Percentiles rank a stretch among this genome's conserved stretches.
Conservation (phyloP, 306 rosid species). For the Quercus engelmannii region DNA sequence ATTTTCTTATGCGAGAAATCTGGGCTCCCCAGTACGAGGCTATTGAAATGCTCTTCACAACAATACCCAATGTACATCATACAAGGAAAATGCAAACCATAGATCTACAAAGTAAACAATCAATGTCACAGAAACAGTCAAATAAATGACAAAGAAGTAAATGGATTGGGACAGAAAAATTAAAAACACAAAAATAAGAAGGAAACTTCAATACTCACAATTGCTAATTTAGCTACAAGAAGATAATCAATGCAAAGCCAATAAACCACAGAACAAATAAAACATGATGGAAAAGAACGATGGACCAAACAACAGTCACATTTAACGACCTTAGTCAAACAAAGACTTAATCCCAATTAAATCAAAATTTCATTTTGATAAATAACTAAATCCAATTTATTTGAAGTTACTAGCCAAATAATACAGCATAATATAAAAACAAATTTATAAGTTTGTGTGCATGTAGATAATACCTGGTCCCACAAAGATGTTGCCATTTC, state of each 20-base stretch:
- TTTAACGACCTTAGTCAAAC: not conserved
- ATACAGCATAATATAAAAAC: no score
- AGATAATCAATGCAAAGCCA: conserved; percentile 87
- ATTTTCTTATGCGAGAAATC: conserved; percentile 58
- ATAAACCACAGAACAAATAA: conserved; percentile 57
- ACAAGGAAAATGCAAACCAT: conserved; percentile 81
- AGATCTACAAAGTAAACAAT: not conserved
- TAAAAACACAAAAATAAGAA: no score
- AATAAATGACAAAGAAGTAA: conserved; percentile 1
- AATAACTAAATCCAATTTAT: not conserved
- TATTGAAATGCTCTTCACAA: conserved; percentile 79
- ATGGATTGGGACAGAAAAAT: not conserved
- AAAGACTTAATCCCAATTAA: not conserved
- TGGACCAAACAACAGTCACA: not conserved
- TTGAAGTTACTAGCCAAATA: no score
- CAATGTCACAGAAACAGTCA: conserved; percentile 19
- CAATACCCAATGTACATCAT: conserved; percentile 87
- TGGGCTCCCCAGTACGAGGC: conserved; percentile 65
- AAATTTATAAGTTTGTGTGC: not conserved
- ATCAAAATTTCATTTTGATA: no score
- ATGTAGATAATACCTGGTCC: conserved; percentile 56
- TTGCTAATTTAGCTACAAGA: conserved; percentile 73
- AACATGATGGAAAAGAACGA: conserved; percentile 19
- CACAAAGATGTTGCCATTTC: conserved; percentile 44
- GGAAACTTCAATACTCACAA: conserved; percentile 42